These are phyloP conservation scores for Colletotrichum endophyticum DNA, from an alignment of 2,329 filamentous ascomycete species.

Conservation along the genomic window DNA sequence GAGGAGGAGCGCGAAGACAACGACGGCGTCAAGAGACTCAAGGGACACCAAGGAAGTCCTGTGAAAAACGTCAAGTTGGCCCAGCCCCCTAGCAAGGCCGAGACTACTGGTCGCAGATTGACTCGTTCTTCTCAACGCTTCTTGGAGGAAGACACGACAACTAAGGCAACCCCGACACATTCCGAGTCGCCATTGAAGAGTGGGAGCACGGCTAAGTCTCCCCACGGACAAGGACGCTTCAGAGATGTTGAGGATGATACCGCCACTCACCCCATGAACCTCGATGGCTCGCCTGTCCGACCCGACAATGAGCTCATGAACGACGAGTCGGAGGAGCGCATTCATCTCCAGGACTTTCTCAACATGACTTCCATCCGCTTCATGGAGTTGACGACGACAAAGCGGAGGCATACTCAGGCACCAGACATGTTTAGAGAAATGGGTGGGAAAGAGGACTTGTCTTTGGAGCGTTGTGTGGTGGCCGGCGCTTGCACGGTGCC, in stretches of 20 bases:
- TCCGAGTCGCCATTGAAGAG: slow-evolving; percentile 53
- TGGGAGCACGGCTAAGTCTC: slow-evolving; percentile 52
- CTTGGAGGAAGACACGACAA: slow-evolving; percentile 41
- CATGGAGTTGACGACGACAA: slow-evolving; percentile 98
- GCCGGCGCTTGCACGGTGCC: slow-evolving; percentile 91
- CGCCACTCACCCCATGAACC: slow-evolving; percentile 44
- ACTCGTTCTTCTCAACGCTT: slow-evolving; percentile 55
- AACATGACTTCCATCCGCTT: slow-evolving; percentile 97
- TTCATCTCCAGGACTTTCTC: slow-evolving; percentile 90
- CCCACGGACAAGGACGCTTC: slow-evolving; percentile 60
- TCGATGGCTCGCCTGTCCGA: slow-evolving; percentile 44
- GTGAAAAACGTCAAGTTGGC: slow-evolving; percentile 77
- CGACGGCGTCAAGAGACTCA: slow-evolving; percentile 71
- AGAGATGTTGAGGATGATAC: slow-evolving; percentile 56
- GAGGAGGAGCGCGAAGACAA: slow-evolving; percentile 63
- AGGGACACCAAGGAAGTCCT: slow-evolving; percentile 74
- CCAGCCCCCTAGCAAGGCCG: slow-evolving; percentile 70
- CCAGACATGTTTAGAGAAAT: slow-evolving; percentile 54
- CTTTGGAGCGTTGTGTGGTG: slow-evolving; percentile 80
- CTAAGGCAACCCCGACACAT: slow-evolving; percentile 45
- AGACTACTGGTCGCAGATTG: slow-evolving; percentile 66
- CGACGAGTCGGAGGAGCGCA: slow-evolving; percentile 64
- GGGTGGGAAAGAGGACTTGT: slow-evolving; percentile 54
- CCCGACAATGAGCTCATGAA: slow-evolving; percentile 47
- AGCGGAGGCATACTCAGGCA: slow-evolving; percentile 82